Conservation (phyloP, 441 rosid species). For the Corymbia calophylla region DNA sequence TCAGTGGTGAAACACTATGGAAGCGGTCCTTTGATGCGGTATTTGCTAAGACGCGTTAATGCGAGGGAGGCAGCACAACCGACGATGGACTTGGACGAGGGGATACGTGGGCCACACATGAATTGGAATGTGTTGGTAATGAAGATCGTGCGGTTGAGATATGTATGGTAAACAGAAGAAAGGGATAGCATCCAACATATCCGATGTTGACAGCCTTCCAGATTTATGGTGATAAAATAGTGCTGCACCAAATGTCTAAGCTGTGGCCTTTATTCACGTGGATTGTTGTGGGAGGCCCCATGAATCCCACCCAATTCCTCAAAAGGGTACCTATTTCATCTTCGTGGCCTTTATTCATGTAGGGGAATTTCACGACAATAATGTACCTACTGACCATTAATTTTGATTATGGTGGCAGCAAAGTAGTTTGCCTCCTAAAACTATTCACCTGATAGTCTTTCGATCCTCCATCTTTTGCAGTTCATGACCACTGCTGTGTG, state of each 20-base stretch:
- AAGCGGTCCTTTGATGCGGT: too few relatives aligned
- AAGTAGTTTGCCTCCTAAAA: neutral
- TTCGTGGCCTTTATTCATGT: neutral
- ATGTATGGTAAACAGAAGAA: neutral
- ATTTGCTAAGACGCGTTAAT: neutral
- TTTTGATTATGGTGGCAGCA: neutral
- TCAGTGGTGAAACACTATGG: too few relatives aligned
- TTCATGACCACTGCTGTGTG: conserved; percentile 91
- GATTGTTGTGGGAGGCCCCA: neutral
- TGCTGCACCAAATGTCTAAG: neutral
- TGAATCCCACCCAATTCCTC: neutral
- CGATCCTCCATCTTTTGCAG: conserved; percentile 25
- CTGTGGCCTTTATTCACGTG: neutral
- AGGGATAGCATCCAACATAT: neutral
- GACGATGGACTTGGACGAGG: neutral
- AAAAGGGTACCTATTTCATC: neutral
- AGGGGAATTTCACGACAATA: neutral
- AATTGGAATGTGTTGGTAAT: neutral
- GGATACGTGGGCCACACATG: neutral
- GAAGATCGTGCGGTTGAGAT: neutral
- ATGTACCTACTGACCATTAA: neutral
- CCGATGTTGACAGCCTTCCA: neutral
- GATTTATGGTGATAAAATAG: neutral
- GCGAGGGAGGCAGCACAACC: neutral
- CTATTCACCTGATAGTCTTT: neutral